Conservation (phyloP, 2,329 filamentous ascomycete species). For the Parastagonospora avenae region DNA sequence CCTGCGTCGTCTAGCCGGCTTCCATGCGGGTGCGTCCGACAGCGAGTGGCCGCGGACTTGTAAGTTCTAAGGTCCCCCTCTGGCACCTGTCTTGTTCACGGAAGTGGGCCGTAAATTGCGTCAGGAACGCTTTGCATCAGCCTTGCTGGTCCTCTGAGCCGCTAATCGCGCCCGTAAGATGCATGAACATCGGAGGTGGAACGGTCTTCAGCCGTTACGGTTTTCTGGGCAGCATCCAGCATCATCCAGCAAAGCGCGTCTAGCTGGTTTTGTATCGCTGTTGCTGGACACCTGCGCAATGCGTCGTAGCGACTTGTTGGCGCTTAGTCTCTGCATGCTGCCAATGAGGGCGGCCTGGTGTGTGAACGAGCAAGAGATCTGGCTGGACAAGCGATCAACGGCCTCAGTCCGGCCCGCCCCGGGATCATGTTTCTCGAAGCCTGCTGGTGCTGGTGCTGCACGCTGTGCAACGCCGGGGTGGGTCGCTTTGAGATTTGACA, state of each 20-base stretch:
- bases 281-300: slow-evolving; percentile 45
- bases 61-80: slow-evolving; percentile 20
- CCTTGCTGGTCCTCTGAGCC: slow-evolving; percentile 45
- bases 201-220: slow-evolving; percentile 24
- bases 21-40: slow-evolving; percentile 6
- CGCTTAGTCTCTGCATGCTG: slow-evolving; percentile 31
- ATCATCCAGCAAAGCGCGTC: slow-evolving; percentile 26
- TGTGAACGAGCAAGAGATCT: slow-evolving; percentile 42
- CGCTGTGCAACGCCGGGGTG: slow-evolving; percentile 32
- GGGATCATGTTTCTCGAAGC: slow-evolving; percentile 47
- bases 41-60: slow-evolving; percentile 27
- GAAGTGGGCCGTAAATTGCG: slow-evolving; percentile 47
- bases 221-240: slow-evolving; percentile 15
- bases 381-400: slow-evolving; percentile 40
- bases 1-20: background rate
- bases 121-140: slow-evolving; percentile 50
- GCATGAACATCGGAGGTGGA: slow-evolving; percentile 37
- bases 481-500: slow-evolving; percentile 37
- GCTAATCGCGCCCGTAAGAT: slow-evolving; percentile 39
- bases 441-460: slow-evolving; percentile 28
- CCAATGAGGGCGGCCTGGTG: slow-evolving; percentile 25
- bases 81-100: slow-evolving; percentile 43
- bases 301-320: slow-evolving; percentile 35
- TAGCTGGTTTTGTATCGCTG: slow-evolving; percentile 31
- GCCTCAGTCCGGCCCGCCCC: slow-evolving; percentile 47